A percentile compares a stretch with the other conserved stretches of the same genome.
Conservation (phyloP, 139 green algal species). For the Chlorella vulgaris region DNA sequence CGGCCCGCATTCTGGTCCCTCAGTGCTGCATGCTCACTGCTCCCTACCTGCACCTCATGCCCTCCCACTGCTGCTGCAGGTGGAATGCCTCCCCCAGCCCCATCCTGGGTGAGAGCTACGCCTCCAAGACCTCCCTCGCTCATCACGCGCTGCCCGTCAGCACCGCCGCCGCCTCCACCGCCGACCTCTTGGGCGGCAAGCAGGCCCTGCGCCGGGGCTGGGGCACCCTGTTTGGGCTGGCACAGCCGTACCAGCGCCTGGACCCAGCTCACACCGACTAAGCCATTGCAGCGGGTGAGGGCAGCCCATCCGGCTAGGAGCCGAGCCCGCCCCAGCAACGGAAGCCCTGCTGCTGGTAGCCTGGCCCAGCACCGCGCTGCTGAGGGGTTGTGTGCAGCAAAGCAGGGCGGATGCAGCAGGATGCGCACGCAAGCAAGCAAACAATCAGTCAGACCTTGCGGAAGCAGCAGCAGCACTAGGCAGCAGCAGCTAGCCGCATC, state of each 20-base stretch:
- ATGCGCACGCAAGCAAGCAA: too few relatives aligned
- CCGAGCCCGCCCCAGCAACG: too few relatives aligned
- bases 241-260: background rate
- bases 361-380: too few relatives aligned
- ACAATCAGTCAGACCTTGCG: too few relatives aligned
- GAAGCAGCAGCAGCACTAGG: too few relatives aligned
- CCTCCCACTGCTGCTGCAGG: background rate
- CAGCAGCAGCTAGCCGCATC: too few relatives aligned
- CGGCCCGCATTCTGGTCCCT: too few relatives aligned
- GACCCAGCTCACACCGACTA: background rate
- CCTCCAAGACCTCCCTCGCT: background rate
- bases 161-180: background rate
- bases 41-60: background rate
- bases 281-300: background rate
- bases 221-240: slow-evolving; percentile 11
- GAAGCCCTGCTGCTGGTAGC: too few relatives aligned
- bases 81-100: slow-evolving; percentile 13
- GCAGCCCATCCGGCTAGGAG: background rate
- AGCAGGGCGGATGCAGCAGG: too few relatives aligned
- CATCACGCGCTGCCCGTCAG: too few relatives aligned
- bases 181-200: background rate
- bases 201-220: background rate
- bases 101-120: slow-evolving; percentile 15
- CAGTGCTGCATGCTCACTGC: background rate
- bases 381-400: too few relatives aligned